Base-by-base conservation (phyloP, 257 asterid species). In the Nicotiana obtusifolia region DNA sequence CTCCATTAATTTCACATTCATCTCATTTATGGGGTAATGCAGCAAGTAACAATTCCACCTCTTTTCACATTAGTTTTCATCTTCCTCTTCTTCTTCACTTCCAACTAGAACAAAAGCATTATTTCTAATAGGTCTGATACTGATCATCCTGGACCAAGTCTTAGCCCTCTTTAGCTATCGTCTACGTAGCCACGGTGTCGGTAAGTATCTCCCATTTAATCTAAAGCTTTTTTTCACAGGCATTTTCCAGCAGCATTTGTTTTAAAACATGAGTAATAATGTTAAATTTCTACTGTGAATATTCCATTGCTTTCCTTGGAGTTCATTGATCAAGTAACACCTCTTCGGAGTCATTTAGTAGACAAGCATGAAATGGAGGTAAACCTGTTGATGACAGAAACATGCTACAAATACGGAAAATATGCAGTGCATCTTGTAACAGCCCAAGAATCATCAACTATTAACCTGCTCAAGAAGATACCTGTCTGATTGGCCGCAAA, bases 401-500 rank as follows among this genome's bases (percentile, higher is more conserved):
- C 20, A 2, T 56, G 61, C 61, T 56, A 56, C 61, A 56, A 17
- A 56, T 6, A 56, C 17, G 7, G 61, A 56, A 6, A 56, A 56
- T 17, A 56, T 56, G 20, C 20, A 15, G 20, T 5, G 3, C 17
- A 56, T 17, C 20, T 56, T 17, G 61, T 56, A 54, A 52, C 20
- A 56, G 61, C 61, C 61, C 61, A 56, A 17, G 22, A 56, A 56
- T 41, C 56, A 49, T 49, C 73, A 24, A 16, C 16, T 17, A 71
- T 10, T 26, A 69, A n/a, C 13, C 20, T 41, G 49, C 44, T 33
- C 26, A 71, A 52, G 26, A 47, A 35, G 47, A 56, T 88, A 95
- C 99, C 99, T 91, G 98, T 88, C 91, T 96, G 89, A 96, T 91
- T 83, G 99, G 98, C 89, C 97, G 91, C 86, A 96, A 90, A 71